Base-by-base conservation (phyloP, 208 protist species). In the Wallacemonas sp. region DNA sequence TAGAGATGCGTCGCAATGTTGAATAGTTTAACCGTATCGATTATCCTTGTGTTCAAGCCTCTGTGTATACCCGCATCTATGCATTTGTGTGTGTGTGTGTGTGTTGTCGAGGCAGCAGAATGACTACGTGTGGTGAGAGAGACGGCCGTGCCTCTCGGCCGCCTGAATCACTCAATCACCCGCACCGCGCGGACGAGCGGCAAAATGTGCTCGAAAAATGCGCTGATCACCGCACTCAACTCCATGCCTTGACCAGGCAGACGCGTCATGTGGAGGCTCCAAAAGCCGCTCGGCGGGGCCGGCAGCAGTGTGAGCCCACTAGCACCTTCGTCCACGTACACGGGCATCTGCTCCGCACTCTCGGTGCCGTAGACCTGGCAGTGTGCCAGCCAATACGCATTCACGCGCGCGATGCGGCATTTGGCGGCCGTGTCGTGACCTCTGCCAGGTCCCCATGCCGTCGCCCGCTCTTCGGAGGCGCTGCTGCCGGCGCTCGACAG, bases 291-390 rank as follows among this genome's bases (percentile, higher is more conserved):
- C 26, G 84, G 74, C 1, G 85, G 88, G 10, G 85, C 79, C 4
- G 80, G 79, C 31, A 91, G 61, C 31, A 83, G 63, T 61, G 57
- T 74, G 52, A 76, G 70, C 18, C 72, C 77, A 31, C 50, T 42
- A 18, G 57, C 77, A 36, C 73, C 79, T 39, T 86, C 81, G 25
- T 90, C 84, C 8, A 89, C 67, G 52, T 79, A 79, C 31, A 91
- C 78, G 8, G 72, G 84, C 16, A 84, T 61, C 29, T 45, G 65
- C 57, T 82, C 80, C 2, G 76, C 73, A 48, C 70, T 81, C 61
- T 78, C 48, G 0, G 78, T 92, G 67, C 88, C 88, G 69, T 92
- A 94, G 2, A 94, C 86, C 49, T 87, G 76, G 64, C 83, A 89
- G 71, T 84, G 83, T 2, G 86, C 82, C 14, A 84, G 71, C 84